phyloP scores from a whole-genome alignment of 176 grass and related monocot genomes.

The Cenchrus americanus region DNA sequence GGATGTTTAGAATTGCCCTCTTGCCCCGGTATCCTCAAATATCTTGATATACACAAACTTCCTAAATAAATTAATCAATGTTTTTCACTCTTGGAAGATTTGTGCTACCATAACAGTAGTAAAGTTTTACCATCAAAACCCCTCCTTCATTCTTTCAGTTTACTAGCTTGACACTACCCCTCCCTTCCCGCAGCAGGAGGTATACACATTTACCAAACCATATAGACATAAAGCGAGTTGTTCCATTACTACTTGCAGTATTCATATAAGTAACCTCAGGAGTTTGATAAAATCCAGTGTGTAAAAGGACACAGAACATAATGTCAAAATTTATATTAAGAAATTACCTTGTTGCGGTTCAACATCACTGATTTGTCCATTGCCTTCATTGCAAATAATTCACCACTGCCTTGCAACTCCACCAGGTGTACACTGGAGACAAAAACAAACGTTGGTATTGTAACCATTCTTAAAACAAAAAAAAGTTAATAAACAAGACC shows the following conservation, averaged over 20 bases:
- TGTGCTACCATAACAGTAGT: not conserved
- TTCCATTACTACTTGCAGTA: not conserved
- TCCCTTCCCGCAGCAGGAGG: not conserved
- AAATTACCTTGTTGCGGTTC: constrained; percentile 93
- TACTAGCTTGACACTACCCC: not conserved
- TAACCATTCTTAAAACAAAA: constrained; percentile 24
- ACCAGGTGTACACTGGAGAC: constrained; percentile 88
- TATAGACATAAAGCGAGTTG: not conserved
- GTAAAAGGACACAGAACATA: not conserved
- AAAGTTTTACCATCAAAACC: not conserved
- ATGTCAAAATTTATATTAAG: not conserved
- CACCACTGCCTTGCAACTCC: constrained; percentile 88
- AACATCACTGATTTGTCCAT: constrained; percentile 99
- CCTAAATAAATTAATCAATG: not conserved
- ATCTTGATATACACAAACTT: not conserved
- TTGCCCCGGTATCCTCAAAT: not conserved
- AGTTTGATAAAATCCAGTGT: not conserved
- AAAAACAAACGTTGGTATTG: constrained; percentile 29
- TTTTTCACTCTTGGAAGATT: constrained; percentile 1
- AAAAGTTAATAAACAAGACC: constrained; percentile 1
- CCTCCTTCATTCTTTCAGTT: constrained; percentile 18
- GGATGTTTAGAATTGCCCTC: not conserved
- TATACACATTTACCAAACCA: not conserved
- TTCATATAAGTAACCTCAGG: not conserved
- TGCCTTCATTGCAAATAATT: constrained; percentile 98